A percentile compares a stretch with the other conserved stretches of the same genome.
phyloP scores from a whole-genome alignment of 2,329 filamentous ascomycete species.

The Zopfia rhizophila region DNA sequence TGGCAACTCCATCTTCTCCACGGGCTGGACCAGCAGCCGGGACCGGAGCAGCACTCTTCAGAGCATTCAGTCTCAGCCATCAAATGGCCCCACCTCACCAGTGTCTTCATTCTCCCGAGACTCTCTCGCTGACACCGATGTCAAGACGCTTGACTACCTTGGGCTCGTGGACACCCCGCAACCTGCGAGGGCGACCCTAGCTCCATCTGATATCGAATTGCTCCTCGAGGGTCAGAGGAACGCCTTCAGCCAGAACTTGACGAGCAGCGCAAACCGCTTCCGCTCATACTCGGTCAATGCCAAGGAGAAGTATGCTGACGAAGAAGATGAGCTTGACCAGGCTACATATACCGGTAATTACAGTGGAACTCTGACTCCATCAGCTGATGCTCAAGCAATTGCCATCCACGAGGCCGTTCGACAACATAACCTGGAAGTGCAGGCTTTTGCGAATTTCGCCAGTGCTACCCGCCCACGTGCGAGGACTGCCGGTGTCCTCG shows the following conservation, averaged over 20 bases:
- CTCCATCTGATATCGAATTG: constrained; percentile 66
- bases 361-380: constrained; percentile 69
- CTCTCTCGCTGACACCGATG: constrained; percentile 84
- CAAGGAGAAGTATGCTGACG: constrained; percentile 95
- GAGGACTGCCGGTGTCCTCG: constrained; percentile 89
- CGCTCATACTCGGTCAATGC: constrained; percentile 98
- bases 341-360: constrained; percentile 67
- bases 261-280: constrained; percentile 82
- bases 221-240: constrained; percentile 63
- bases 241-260: constrained; percentile 69
- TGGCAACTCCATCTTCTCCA: constrained; percentile 87
- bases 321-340: constrained; percentile 75
- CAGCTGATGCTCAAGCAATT: constrained; percentile 67
- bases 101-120: constrained; percentile 87
- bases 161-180: constrained; percentile 94
- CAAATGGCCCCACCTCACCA: constrained; percentile 87
- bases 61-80: constrained; percentile 87
- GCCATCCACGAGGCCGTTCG: constrained; percentile 79
- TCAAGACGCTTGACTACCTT: constrained; percentile 94
- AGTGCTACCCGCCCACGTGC: constrained; percentile 85
- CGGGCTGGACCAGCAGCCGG: constrained; percentile 82
- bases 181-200: constrained; percentile 76
- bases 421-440: constrained; percentile 91
- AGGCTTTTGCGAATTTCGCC: constrained; percentile 88
- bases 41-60: constrained; percentile 89